Evolutionary conservation across 768 basidiomycete species (phyloP), one percentile per base, ranked within the genome.

Genomic region (Dendrothele bispora): DNA sequence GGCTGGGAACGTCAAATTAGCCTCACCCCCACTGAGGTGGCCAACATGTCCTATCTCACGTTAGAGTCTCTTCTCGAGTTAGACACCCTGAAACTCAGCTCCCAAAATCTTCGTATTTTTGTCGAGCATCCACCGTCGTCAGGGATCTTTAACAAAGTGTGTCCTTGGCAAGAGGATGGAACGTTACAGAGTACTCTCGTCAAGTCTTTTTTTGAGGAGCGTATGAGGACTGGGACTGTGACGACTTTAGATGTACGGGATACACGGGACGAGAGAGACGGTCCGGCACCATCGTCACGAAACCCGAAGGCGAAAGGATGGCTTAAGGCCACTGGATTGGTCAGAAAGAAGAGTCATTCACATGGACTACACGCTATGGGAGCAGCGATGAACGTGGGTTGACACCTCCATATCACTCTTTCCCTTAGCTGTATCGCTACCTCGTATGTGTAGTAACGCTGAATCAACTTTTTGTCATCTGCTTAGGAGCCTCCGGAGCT

Each of bases 231-330:
- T 15, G 58, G 58, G 8, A 42, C 39, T 43, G 49, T 56, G 22
- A 59, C 60, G 11, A 53, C 52, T 32, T 52, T 61, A 35, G 60
- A 61, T 10, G 55, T 61, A 12, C 54, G 60, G 38, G 60, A 61
- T 30, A 58, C 58, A 18, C 35, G 37, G 15, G 17, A 30, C 2
- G 20, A 20, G 2, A 27, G n/a, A 7, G 45, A 25, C 8, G 38
- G 28, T n/a, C n/a, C n/a, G 24, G 27, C 38, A 46, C 36, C n/a
- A 38, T 39, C n/a, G 38, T n/a, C n/a, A n/a, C n/a, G 42, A 29
- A 20, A 14, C 24, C n/a, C 30, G 24, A 36, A 38, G 11, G 46
- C 46, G 18, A 47, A 29, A 17, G 46, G 39, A 15, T 47, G 46
- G 46, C 46, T 47, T 2, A 47, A 47, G 28, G 38, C 46, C 7